Percentiles rank a stretch among this genome's conserved stretches.
Evolutionary conservation across 768 basidiomycete species (phyloP).

Genomic region (Boletus rufocinnamomeus): DNA sequence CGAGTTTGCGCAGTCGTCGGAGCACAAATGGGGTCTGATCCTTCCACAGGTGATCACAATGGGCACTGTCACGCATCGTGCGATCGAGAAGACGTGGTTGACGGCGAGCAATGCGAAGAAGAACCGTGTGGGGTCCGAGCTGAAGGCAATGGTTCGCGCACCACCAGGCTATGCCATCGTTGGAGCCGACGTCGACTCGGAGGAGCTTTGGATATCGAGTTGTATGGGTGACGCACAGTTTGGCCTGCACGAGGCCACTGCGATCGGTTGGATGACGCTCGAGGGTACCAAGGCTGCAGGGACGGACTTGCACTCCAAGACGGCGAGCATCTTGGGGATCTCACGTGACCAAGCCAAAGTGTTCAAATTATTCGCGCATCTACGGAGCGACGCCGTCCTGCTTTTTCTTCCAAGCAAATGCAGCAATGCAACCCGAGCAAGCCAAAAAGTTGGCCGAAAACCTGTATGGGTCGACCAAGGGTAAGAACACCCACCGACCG

Average conservation of each 20-base stretch:
- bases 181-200: slow-evolving; percentile 97
- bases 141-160: slow-evolving; percentile 96
- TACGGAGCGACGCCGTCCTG: slow-evolving; percentile 94
- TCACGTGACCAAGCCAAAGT: slow-evolving; percentile 95
- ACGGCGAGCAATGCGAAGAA: slow-evolving; percentile 98
- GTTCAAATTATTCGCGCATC: slow-evolving; percentile 98
- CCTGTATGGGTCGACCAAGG: slow-evolving; percentile 92
- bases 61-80: slow-evolving; percentile 97
- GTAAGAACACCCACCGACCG: slow-evolving; percentile 75
- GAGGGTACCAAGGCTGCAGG: slow-evolving; percentile 95
- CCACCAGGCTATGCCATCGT: slow-evolving; percentile 93
- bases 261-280: slow-evolving; percentile 99
- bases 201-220: slow-evolving; percentile 98
- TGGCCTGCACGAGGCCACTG: slow-evolving; percentile 93
- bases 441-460: slow-evolving; percentile 82
- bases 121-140: slow-evolving; percentile 96
- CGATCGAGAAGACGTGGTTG: slow-evolving; percentile 97
- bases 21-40: slow-evolving; percentile 83
- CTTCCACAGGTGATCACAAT: slow-evolving; percentile 96
- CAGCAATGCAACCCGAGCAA: slow-evolving; percentile 72
- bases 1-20: slow-evolving; percentile 43
- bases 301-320: slow-evolving; percentile 96
- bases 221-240: slow-evolving; percentile 99
- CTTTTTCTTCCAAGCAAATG: slow-evolving; percentile 84
- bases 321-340: slow-evolving; percentile 88